phyloP scores from a whole-genome alignment of 108 stramenopile genomes.

The Nitzschia inconspicua region DNA sequence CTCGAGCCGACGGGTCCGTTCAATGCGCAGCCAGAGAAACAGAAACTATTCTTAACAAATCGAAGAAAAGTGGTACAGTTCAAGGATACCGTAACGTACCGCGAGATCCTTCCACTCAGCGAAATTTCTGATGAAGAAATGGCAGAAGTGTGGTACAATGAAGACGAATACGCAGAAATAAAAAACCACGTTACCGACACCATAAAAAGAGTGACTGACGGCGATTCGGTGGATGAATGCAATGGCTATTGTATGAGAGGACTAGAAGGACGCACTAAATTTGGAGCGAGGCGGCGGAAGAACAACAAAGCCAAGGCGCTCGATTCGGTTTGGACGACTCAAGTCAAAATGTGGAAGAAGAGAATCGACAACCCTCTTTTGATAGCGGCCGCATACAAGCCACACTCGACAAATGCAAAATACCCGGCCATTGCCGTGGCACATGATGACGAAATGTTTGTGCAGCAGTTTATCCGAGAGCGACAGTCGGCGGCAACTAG shows the following conservation, averaged over 20 bases:
- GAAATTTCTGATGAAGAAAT: constrained; percentile 18
- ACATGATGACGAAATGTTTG: constrained; percentile 4
- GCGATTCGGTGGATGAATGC: constrained; percentile 2
- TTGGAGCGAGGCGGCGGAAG: constrained; percentile 18
- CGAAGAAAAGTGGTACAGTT: constrained; percentile 8
- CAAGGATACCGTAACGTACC: constrained; percentile 7
- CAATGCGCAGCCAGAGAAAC: background rate
- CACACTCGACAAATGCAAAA: constrained; percentile 16
- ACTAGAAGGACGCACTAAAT: constrained; percentile 16
- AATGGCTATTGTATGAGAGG: constrained; percentile 13
- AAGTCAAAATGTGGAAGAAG: constrained; percentile 15
- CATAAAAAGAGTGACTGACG: constrained; percentile 3
- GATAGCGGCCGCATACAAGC: constrained; percentile 16
- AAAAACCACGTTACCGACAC: constrained; percentile 11
- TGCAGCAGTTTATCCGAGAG: constrained; percentile 2
- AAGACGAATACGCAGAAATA: constrained; percentile 24
- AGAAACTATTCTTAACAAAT: background rate
- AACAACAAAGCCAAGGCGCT: constrained; percentile 16
- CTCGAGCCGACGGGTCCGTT: background rate
- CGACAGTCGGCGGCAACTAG: too few species aligned
- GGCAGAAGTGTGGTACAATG: constrained; percentile 11
- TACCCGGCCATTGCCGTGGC: constrained; percentile 10
- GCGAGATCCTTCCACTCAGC: constrained; percentile 9
- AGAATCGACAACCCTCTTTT: constrained; percentile 9
- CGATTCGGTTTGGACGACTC: constrained; percentile 18